phyloP scores from a whole-genome alignment of 345 rosid species.

The Crucihimalaya himalaica region DNA sequence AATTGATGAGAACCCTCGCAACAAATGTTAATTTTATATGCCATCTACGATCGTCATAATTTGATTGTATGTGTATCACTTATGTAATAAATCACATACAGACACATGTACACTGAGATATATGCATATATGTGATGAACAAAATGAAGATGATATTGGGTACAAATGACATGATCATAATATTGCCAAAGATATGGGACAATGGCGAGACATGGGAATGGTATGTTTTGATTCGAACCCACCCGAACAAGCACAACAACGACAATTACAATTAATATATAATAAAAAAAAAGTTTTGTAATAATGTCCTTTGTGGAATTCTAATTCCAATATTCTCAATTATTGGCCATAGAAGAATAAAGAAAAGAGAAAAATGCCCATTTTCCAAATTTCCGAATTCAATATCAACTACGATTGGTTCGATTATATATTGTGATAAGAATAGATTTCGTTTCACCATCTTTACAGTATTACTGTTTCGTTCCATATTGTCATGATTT shows the following conservation, averaged over 20 bases:
- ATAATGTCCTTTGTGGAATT: slow-evolving; percentile 34
- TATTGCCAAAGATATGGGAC: slow-evolving; percentile 28
- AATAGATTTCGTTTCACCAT: slow-evolving; percentile 22
- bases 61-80: neutral
- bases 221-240: slow-evolving; percentile 36
- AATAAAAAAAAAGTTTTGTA: slow-evolving; percentile 7
- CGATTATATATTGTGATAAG: slow-evolving; percentile 19
- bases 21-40: neutral
- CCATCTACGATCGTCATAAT: neutral
- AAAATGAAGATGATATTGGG: neutral
- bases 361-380: slow-evolving; percentile 30
- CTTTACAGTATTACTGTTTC: slow-evolving; percentile 17
- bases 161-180: slow-evolving; percentile 11
- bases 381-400: slow-evolving; percentile 26
- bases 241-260: slow-evolving; percentile 26
- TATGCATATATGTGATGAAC: neutral
- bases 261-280: slow-evolving; percentile 6
- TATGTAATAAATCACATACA: slow-evolving; percentile 1
- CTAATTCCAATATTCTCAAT: slow-evolving; percentile 43
- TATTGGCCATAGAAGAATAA: slow-evolving; percentile 37
- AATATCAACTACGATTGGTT: slow-evolving; percentile 22
- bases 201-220: slow-evolving; percentile 22
- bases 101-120: neutral
- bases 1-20: neutral
- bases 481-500: slow-evolving; percentile 31